Evolutionary conservation across 192 early-diverging fungal species (phyloP).

Genomic region (Gonapodya prolifera): DNA sequence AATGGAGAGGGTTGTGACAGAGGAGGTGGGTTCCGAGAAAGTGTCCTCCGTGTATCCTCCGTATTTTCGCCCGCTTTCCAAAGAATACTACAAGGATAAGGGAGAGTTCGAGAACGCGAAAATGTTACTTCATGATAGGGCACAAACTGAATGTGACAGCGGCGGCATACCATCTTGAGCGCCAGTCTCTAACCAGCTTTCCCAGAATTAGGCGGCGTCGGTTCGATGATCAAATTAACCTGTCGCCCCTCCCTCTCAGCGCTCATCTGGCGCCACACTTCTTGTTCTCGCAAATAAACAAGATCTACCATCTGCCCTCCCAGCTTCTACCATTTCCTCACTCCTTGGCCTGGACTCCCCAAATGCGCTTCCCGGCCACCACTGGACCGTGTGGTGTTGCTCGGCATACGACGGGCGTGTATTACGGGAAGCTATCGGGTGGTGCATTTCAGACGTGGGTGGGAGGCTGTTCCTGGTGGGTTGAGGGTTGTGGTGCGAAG

Average conservation of each 20-base stretch:
- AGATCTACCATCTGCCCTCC: conserved; percentile 75
- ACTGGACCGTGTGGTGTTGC: conserved; percentile 84
- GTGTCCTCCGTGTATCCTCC: neutral
- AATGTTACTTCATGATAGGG: no score
- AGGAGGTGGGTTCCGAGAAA: conserved; percentile 68
- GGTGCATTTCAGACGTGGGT: conserved; percentile 82
- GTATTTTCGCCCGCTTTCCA: no score
- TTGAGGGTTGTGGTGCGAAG: neutral
- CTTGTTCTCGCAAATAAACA: conserved; percentile 98
- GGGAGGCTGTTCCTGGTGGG: neutral
- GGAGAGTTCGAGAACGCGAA: no score
- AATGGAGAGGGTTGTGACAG: conserved; percentile 61
- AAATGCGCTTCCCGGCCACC: conserved; percentile 35
- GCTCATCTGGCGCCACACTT: conserved; percentile 81
- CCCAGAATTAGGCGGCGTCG: neutral
- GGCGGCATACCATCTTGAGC: no score
- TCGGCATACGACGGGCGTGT: conserved; percentile 81
- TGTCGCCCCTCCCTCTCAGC: conserved; percentile 16
- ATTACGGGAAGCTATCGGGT: conserved; percentile 81
- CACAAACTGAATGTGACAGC: no score
- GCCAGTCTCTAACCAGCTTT: no score
- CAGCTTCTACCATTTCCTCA: conserved; percentile 46
- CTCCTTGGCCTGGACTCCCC: neutral
- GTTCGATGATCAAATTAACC: neutral
- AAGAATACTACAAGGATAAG: no score